Percentiles rank a stretch among this genome's conserved stretches.
These are phyloP conservation scores for Bruguiera sexangula DNA, from an alignment of 345 rosid genomes.

Conservation along the genomic window DNA sequence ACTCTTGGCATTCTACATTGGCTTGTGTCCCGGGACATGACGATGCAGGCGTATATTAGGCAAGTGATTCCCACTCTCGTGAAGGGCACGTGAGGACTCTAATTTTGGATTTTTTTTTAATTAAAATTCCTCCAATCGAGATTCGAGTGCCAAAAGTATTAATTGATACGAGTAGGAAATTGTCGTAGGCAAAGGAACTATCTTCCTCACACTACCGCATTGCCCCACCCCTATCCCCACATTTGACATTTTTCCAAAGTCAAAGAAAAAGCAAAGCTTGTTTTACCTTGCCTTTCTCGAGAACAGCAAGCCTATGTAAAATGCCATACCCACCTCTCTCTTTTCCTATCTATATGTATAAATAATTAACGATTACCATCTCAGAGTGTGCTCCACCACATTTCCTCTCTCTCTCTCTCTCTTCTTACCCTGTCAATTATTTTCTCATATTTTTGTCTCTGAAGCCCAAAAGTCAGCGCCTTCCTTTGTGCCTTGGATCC, in stretches of 20 bases:
- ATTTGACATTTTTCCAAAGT: constrained; percentile 61
- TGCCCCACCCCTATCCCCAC: constrained; percentile 26
- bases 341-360: constrained; percentile 30
- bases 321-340: neutral
- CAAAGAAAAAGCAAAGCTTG: constrained; percentile 45
- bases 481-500: constrained; percentile 37
- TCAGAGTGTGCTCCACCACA: constrained; percentile 43
- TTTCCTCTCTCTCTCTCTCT: constrained; percentile 35
- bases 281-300: neutral
- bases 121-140: constrained; percentile 18
- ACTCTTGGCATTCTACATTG: neutral
- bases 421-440: constrained; percentile 20
- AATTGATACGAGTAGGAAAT: constrained; percentile 12
- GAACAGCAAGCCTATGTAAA: neutral
- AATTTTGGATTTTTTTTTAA: neutral
- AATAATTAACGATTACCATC: constrained; percentile 42
- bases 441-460: constrained; percentile 1
- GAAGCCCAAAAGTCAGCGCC: constrained; percentile 70
- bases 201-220: constrained; percentile 13
- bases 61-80: too few species aligned
- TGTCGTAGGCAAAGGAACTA: constrained; percentile 13
- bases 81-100: neutral
- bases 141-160: constrained; percentile 13
- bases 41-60: too few species aligned
- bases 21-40: neutral